Percentiles rank a stretch among this genome's conserved stretches.
phyloP scores from a whole-genome alignment of 257 asterid species.

The Linderniella brevidens region DNA sequence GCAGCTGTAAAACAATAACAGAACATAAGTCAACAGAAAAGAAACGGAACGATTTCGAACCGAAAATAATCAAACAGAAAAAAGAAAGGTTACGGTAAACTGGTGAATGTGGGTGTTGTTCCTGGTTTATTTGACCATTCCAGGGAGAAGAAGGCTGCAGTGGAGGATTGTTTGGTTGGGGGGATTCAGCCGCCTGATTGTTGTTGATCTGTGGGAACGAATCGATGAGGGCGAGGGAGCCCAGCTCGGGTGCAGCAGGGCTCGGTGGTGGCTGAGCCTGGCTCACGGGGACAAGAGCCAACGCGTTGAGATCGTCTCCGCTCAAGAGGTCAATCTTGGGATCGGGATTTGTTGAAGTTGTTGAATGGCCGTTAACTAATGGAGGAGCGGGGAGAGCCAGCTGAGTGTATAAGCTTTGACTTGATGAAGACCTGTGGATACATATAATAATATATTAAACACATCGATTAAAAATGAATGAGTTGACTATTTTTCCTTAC shows the following conservation, averaged over 20 bases:
- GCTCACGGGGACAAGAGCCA: slow-evolving; percentile 80
- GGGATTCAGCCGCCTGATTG: slow-evolving; percentile 39
- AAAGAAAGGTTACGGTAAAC: not conserved
- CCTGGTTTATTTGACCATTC: slow-evolving; percentile 49
- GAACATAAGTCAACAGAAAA: too few relatives aligned
- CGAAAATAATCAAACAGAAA: too few relatives aligned
- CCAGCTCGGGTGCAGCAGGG: slow-evolving; percentile 57
- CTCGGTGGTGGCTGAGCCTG: slow-evolving; percentile 58
- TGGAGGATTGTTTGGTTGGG: slow-evolving; percentile 36
- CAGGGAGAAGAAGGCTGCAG: slow-evolving; percentile 49
- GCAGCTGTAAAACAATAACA: not conserved
- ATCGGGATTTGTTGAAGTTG: slow-evolving; percentile 33
- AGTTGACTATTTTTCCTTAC: too few relatives aligned
- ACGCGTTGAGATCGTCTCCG: slow-evolving; percentile 33
- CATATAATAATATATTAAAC: slow-evolving; percentile 1
- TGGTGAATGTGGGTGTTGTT: slow-evolving; percentile 72
- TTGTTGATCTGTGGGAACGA: slow-evolving; percentile 39
- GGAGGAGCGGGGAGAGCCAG: slow-evolving; percentile 52
- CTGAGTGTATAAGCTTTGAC: slow-evolving; percentile 40
- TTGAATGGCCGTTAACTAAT: slow-evolving; percentile 25
- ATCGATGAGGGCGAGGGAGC: slow-evolving; percentile 85
- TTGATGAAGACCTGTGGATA: slow-evolving; percentile 41
- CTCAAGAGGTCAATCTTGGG: slow-evolving; percentile 83
- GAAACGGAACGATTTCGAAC: too few relatives aligned
- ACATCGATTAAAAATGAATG: too few relatives aligned